Evolutionary conservation across 106 monocot genomes (phyloP).

Genomic region (Agapanthus africanus): DNA sequence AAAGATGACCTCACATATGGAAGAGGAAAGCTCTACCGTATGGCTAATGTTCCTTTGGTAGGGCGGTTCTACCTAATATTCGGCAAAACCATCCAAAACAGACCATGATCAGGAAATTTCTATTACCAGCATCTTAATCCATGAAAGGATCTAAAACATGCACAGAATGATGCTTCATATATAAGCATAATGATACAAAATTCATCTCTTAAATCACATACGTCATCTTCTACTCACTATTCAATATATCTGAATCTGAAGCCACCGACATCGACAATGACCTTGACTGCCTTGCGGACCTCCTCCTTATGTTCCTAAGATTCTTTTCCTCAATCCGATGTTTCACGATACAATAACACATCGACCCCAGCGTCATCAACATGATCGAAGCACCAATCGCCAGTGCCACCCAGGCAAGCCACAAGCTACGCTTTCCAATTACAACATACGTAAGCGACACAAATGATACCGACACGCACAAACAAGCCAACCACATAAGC

Average conservation of each 20-base stretch:
- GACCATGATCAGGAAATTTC: too few relatives aligned
- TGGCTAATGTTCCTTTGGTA: too few relatives aligned
- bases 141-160: too few relatives aligned
- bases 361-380: constrained; percentile 57
- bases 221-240: not conserved
- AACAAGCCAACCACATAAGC: constrained; percentile 83
- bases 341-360: constrained; percentile 61
- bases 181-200: too few relatives aligned
- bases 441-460: constrained; percentile 65
- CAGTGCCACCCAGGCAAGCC: constrained; percentile 60
- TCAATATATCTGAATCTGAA: not conserved
- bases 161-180: too few relatives aligned
- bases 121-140: too few relatives aligned
- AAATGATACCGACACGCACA: constrained; percentile 65
- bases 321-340: constrained; percentile 60
- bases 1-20: too few relatives aligned
- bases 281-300: not conserved
- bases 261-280: not conserved
- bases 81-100: too few relatives aligned
- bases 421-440: constrained; percentile 39
- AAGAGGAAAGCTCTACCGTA: too few relatives aligned
- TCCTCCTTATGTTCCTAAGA: constrained; percentile 17
- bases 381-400: constrained; percentile 55
- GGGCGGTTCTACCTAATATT: too few relatives aligned
- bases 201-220: too few relatives aligned